These are phyloP conservation scores for Daedaleopsis sinensis DNA, from an alignment of 768 basidiomycete species.

Conservation along the genomic window DNA sequence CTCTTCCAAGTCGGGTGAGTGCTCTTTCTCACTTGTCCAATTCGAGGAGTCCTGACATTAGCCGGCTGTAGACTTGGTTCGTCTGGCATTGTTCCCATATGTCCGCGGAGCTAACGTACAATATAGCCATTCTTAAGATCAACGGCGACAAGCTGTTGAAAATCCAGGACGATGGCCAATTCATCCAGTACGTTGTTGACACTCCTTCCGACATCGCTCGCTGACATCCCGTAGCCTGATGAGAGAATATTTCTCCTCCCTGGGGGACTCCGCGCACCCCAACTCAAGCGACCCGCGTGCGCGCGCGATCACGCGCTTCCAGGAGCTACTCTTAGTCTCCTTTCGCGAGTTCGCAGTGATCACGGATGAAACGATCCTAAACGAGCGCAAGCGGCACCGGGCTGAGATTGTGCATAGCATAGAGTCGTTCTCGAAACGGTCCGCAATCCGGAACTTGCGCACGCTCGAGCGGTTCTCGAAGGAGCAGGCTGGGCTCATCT, in stretches of 20 bases:
- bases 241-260: constrained; percentile 91
- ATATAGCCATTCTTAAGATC: constrained; percentile 90
- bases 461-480: constrained; percentile 81
- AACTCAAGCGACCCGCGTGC: constrained; percentile 84
- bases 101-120: constrained; percentile 14
- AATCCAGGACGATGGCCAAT: constrained; percentile 95
- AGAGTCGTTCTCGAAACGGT: constrained; percentile 91
- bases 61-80: constrained; percentile 52
- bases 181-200: constrained; percentile 74
- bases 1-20: constrained; percentile 97
- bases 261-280: constrained; percentile 94
- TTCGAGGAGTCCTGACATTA: constrained; percentile 2
- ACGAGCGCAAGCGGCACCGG: constrained; percentile 84
- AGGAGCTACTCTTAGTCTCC: constrained; percentile 93
- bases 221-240: constrained; percentile 62
- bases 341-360: constrained; percentile 98
- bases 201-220: too few relatives aligned
- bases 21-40: neutral
- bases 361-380: constrained; percentile 90
- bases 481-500: constrained; percentile 87
- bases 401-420: constrained; percentile 91
- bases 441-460: constrained; percentile 85
- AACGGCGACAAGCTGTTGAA: constrained; percentile 92
- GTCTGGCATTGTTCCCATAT: constrained; percentile 31
- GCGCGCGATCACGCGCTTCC: constrained; percentile 95